Conservation (phyloP, 2,329 filamentous ascomycete species). For the Pseudogymnoascus sp. region DNA sequence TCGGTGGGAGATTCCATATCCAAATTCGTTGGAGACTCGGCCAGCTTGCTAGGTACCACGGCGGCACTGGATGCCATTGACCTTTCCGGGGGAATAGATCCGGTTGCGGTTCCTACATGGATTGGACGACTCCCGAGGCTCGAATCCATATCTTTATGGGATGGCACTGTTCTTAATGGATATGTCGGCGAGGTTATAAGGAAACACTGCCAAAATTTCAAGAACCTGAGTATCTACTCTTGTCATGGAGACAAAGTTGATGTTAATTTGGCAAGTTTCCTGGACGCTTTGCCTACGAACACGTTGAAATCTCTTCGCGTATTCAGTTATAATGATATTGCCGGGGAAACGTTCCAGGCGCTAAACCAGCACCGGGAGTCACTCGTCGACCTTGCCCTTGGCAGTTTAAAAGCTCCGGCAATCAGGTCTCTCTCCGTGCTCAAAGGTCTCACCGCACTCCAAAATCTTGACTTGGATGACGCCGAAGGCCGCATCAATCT, state of each 20-base stretch:
- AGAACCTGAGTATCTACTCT: conserved; percentile 48
- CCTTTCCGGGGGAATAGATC: conserved; percentile 47
- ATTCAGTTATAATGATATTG: conserved; percentile 46
- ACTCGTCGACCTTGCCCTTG: conserved; percentile 44
- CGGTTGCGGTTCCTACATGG: conserved; percentile 48
- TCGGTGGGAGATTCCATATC: conserved; percentile 51
- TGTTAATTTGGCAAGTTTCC: conserved; percentile 48
- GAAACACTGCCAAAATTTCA: conserved; percentile 52
- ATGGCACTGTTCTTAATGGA: conserved; percentile 50
- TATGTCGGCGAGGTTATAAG: conserved; percentile 46
- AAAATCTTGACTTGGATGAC: conserved; percentile 41
- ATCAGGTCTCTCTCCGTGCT: conserved; percentile 41
- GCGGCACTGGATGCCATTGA: conserved; percentile 42
- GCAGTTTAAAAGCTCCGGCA: conserved; percentile 38
- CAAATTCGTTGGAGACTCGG: conserved; percentile 37
- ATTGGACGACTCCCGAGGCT: conserved; percentile 49
- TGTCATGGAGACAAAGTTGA: conserved; percentile 42
- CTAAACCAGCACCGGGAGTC: conserved; percentile 45
- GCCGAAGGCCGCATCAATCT: conserved; percentile 36
- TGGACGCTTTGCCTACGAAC: conserved; percentile 46
- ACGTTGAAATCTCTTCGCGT: conserved; percentile 51
- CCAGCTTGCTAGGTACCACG: conserved; percentile 35
- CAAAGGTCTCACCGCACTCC: conserved; percentile 40
- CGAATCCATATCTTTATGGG: conserved; percentile 49
- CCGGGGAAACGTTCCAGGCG: conserved; percentile 44